Base-by-base conservation (phyloP, 1,284 basidiomycete species). In the Porodaedalea pini region DNA sequence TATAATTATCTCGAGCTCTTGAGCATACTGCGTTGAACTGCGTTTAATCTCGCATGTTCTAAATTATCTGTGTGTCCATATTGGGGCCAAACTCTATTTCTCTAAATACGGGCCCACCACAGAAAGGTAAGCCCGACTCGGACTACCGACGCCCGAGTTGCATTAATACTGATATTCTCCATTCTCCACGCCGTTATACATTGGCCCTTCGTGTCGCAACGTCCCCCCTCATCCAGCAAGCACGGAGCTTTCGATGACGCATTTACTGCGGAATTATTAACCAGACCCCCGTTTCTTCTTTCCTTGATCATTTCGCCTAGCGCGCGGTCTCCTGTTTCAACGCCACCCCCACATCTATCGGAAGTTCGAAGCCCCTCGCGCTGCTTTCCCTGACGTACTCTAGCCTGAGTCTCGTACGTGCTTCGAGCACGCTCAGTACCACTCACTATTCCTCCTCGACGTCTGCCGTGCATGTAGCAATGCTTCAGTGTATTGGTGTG, bases 311-410 rank as follows among this genome's bases (percentile, higher is more conserved):
- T 29, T 37, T 40, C 40, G 51, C 21, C 37, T 40, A 21, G n/a
- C 34, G 27, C 19, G 10, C 37, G 15, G 13, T 15, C 34, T 40
- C 54, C 44, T 56, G 44, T 49, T 49, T 49, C 44, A 56, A 27
- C 43, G 43, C 53, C 41, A 45, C 45, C 27, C 54, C 45, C 29
- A 21, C 36, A 19, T 48, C 23, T 56, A 29, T 49, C 25, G 45
- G 45, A 47, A 47, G 45, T 47, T n/a, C 45, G 45, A 47, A 47
- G 45, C 45, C 10, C 17, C 5, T 47, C 45, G 31, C 45, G 45
- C 27, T 31, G 25, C 21, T 6, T 29, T 19, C 23, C 31, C 11
- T 54, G 53, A 54, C 44, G 54, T 49, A 48, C 36, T 56, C 4
- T 45, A 29, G 8, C 19, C 31, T 21, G 32, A 21, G 23, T 17